Evolutionary conservation across 176 grass and related monocot genomes (phyloP).

Genomic region (Eremochloa ophiuroides): DNA sequence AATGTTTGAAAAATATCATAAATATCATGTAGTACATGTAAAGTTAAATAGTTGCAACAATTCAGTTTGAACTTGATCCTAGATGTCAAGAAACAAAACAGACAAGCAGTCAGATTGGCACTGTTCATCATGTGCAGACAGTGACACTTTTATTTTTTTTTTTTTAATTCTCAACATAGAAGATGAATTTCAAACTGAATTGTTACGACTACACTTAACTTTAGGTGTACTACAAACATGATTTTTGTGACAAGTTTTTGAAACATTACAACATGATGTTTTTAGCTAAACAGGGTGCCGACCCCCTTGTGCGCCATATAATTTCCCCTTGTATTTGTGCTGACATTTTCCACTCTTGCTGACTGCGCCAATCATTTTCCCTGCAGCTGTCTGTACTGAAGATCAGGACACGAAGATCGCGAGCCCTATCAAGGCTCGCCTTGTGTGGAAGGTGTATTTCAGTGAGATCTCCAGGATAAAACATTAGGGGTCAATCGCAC

Average conservation of each 20-base stretch:
- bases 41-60: background rate
- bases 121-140: too few species aligned
- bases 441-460: conserved; percentile 54
- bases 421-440: conserved; percentile 41
- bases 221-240: background rate
- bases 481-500: background rate
- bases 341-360: background rate
- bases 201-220: background rate
- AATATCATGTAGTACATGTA: background rate
- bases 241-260: background rate
- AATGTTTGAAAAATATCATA: background rate
- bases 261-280: background rate
- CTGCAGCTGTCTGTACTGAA: conserved; percentile 46
- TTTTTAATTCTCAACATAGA: background rate
- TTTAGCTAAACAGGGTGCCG: background rate
- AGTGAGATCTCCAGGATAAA: conserved; percentile 39
- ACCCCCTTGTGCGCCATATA: background rate
- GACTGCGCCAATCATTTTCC: background rate
- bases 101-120: background rate
- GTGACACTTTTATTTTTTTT: too few species aligned
- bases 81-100: background rate
- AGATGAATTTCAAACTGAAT: background rate
- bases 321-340: background rate
- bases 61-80: background rate
- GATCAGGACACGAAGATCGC: conserved; percentile 44